Evolutionary conservation across 1,284 basidiomycete species (phyloP), one percentile per base, ranked within the genome.

Genomic region (Fomitopsis palustris): DNA sequence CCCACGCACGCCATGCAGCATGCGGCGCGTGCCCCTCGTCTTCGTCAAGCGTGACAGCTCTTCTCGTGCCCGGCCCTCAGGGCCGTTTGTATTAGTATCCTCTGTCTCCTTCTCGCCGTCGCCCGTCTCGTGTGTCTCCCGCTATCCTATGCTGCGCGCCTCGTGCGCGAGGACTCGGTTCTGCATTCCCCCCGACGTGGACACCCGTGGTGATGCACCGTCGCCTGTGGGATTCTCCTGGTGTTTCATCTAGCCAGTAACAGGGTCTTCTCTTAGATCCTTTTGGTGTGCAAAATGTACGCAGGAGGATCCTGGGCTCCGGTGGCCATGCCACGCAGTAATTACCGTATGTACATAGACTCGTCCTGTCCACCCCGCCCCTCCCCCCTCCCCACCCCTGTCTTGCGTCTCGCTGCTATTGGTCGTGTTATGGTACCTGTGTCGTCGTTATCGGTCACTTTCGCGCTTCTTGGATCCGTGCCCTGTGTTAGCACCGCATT

Each of bases 201-300:
- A 33, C 33, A 53, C 17, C 9, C 57, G 14, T 31, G 55, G 55
- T 41, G 43, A 1, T 16, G 43, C 21, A 14, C 21, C 31, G 56
- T 29, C 9, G 45, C 16, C 31, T 51, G 33, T 45, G 57, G 57
- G 42, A 41, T n/a, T 38, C 33, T 58, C 57, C 53, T 38, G 33
- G 43, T 29, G 39, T 29, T n/a, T 54, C 55, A 54, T 58, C 54
- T 54, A 47, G 57, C 57, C 57, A 37, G 57, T 35, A 58, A 45
- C 16, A 52, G 57, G 57, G 57, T 58, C 57, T n/a, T 27, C 47
- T 7, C 6, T 54, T 45, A 43, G 52, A 54, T 53, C 57, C 57
- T 41, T 47, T 54, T 53, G 57, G 43, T 37, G 37, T 10, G 57
- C 57, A 33, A 54, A 58, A 58, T 45, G 53, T 37, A 17, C 41